These are phyloP conservation scores for Viridothelium virens DNA, from an alignment of 495 filamentous ascomycete species.

Conservation along the genomic window DNA sequence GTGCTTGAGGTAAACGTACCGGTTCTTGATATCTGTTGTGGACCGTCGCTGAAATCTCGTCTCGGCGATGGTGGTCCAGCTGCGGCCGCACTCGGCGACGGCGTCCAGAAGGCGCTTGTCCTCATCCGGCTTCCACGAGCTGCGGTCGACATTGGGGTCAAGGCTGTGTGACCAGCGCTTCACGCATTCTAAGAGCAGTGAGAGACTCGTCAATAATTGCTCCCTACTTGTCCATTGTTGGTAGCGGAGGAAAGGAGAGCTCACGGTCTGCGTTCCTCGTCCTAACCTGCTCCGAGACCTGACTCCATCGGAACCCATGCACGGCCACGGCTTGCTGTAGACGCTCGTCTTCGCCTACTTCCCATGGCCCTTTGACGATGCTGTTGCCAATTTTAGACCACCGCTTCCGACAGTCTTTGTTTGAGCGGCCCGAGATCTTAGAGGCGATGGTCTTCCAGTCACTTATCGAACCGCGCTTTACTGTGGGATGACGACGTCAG, in stretches of 20 bases:
- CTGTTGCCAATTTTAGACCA: conserved; percentile 18
- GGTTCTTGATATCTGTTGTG: conserved; percentile 21
- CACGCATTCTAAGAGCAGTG: conserved; percentile 18
- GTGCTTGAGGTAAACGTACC: conserved; percentile 12
- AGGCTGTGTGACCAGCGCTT: conserved; percentile 21
- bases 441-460: conserved; percentile 19
- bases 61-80: conserved; percentile 16
- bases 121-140: conserved; percentile 18
- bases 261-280: conserved; percentile 21
- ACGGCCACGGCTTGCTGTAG: conserved; percentile 13
- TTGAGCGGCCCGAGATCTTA: conserved; percentile 17
- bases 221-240: neutral
- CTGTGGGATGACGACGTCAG: conserved; percentile 9
- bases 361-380: conserved; percentile 22
- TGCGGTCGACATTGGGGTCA: conserved; percentile 20
- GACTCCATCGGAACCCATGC: conserved; percentile 17
- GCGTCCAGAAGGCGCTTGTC: conserved; percentile 17
- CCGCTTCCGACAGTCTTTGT: conserved; percentile 26
- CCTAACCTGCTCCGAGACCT: conserved; percentile 15
- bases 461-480: conserved; percentile 16
- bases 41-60: conserved; percentile 18
- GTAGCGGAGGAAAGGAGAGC: neutral
- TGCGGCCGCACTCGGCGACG: conserved; percentile 13
- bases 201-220: neutral
- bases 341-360: conserved; percentile 16